Base-by-base conservation (phyloP, 2,329 filamentous ascomycete genomes). In the Alternaria sp. region DNA sequence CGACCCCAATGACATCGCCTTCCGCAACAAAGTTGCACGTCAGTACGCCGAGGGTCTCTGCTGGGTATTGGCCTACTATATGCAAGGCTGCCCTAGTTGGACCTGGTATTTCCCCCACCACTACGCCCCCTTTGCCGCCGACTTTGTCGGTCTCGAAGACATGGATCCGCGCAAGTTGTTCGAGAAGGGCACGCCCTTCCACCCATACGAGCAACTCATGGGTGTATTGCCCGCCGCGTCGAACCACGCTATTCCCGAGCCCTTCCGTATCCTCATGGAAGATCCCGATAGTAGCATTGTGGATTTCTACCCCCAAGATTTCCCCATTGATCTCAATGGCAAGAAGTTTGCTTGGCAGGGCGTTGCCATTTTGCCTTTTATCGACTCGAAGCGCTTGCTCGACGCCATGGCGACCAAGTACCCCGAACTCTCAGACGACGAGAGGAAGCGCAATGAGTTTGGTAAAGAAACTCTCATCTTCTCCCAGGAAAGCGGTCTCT, bases 281-380 rank as follows among this genome's bases (percentile, higher is more conserved):
- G 85, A 96, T 10, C 85, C 91, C 14, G 89, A 97, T 46, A 97
- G 93, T 73, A 89, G 93, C 49, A 98, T 99, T 70, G 92, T 97
- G 67, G 94, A 99, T 77, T 99, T 99, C 78, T 99, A 99, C 72
- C 96, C 96, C 0, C 91, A 94, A 74, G 92, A 97, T 25, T 99
- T 99, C 71, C 89, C 91, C 16, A 87, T 98, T 54, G 95, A 99
- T 78, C 82, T 98, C 43, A 99, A 99, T 68, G 95, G 95, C 56
- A 98, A 98, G 83, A 99, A 98, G 77, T 96, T 97, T 81, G 93
- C 93, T 0, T 99, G 96, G 95, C 94, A 98, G 78, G 95, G 95
- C 65, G 91, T 99, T 54, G 93, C 93, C 3, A 83, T 99, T 20
- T 85, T 99, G 34, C 95, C 95, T 0, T 99, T 98, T 78, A 99